A percentile compares a stretch with the other conserved stretches of the same genome.
These are phyloP conservation scores for Mariannaea sp. DNA, from an alignment of 2,329 filamentous ascomycete species.

Conservation along the genomic window DNA sequence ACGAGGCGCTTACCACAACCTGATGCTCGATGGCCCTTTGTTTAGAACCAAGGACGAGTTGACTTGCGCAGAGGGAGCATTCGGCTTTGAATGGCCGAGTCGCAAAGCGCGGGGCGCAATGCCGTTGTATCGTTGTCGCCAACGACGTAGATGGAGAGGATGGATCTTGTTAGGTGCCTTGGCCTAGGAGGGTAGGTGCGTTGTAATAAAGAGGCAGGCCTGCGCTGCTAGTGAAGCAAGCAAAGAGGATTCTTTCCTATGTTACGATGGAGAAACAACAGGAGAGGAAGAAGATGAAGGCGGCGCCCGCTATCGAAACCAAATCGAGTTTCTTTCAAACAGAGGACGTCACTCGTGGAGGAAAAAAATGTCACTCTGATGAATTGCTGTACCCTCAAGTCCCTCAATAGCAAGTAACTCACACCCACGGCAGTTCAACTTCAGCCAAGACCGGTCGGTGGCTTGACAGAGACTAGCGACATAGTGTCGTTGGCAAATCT, in stretches of 20 bases:
- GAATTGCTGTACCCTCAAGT: not conserved
- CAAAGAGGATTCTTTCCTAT: too few relatives aligned
- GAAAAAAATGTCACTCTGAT: not conserved
- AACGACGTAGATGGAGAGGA: too few relatives aligned
- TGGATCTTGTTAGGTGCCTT: too few relatives aligned
- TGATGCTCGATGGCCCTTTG: constrained; percentile 1
- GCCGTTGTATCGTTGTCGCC: not conserved
- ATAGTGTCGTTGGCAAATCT: not conserved
- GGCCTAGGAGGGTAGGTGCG: too few relatives aligned
- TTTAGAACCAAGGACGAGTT: not conserved
- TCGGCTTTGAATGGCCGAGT: not conserved
- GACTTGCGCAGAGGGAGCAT: not conserved
- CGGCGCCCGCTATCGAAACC: not conserved
- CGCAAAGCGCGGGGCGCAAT: constrained; percentile 1
- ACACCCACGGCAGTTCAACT: too few relatives aligned
- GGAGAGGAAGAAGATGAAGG: too few relatives aligned
- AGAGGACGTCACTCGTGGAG: constrained; percentile 3
- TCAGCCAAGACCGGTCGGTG: too few relatives aligned
- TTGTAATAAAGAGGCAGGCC: not conserved
- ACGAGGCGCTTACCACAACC: not conserved
- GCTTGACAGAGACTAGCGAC: constrained; percentile 2
- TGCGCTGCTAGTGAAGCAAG: not conserved
- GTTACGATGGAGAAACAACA: not conserved
- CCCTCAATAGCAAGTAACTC: not conserved
- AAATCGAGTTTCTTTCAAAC: constrained; percentile 1